Evolutionary conservation across 148 eudicot species (phyloP), one percentile per base, ranked within the genome.

Genomic region (Cornus controversa): DNA sequence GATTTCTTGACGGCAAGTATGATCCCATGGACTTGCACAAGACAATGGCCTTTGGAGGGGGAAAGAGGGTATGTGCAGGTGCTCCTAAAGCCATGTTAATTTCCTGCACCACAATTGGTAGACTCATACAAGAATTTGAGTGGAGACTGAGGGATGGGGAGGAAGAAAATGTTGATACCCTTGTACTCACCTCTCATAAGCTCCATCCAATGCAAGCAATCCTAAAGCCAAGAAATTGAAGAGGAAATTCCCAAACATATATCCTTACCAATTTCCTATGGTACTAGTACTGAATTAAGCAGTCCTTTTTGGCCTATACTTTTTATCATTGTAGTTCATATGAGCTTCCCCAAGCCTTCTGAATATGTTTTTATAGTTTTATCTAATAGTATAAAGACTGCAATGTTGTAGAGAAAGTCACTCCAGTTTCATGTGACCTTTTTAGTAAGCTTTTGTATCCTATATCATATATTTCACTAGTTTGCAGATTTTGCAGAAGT

Each of bases 31-130:
- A 96, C 67, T 72, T 96, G 75, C 85, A 80, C 83, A 91, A 89
- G 82, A 96, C 99, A 1, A 87, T 93, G 94, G 91, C 99, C 1
- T 96, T 96, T 66, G 99, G 99, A 71, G 98, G 86, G 8, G 99
- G 98, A 4, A 96, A 89, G 75, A 81, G 99, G 76, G 86, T 88
- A 9, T 96, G 99, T 74, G 87, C 98, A 0, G 99, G 99, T 45
- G 78, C 99, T 68, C 88, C 87, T 13, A 91, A 93, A 62, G 97
- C 94, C 2, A 88, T 86, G 90, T 18, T 80, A 27, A 84, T 93
- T 28, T 67, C 90, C 4, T 86, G 94, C 76, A 75, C 85, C 6
- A 73, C 92, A 0, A 90, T 96, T 36, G 98, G 88, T 0, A 87
- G 99, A 78, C 66, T 93, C 9, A 85, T 96, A 20, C 99, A 96